Percentiles rank a stretch among this genome's conserved stretches.
Conservation (phyloP, 2,329 filamentous ascomycete genomes). For the Trichophyton mentagrophytes region DNA sequence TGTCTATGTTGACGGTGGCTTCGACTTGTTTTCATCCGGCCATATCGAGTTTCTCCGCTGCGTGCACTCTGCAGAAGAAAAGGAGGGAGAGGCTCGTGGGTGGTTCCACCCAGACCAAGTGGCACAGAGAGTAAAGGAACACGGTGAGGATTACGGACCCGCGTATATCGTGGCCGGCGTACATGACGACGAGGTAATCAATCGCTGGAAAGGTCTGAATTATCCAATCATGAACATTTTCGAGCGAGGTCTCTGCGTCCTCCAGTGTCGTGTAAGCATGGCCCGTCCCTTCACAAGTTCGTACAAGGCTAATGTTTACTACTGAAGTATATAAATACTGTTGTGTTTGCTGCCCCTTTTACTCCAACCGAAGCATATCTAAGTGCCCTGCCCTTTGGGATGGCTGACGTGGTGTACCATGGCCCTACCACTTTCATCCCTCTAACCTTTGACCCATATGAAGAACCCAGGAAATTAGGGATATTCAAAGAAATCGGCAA, state of each 20-base stretch:
- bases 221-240: constrained; percentile 99
- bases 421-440: constrained; percentile 88
- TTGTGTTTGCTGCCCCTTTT: constrained; percentile 84
- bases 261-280: constrained; percentile 70
- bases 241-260: constrained; percentile 84
- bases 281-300: constrained; percentile 1
- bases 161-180: constrained; percentile 86
- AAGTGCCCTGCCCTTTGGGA: constrained; percentile 56
- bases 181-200: constrained; percentile 90
- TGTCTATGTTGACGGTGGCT: constrained; percentile 92
- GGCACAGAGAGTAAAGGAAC: constrained; percentile 48
- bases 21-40: constrained; percentile 90
- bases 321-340: constrained; percentile 64
- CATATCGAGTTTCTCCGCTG: constrained; percentile 87
- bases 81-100: constrained; percentile 51
- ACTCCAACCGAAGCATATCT: constrained; percentile 71
- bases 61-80: constrained; percentile 62
- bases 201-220: constrained; percentile 91
- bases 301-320: constrained; percentile 6
- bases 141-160: constrained; percentile 62
- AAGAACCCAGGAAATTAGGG: constrained; percentile 63
- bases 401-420: constrained; percentile 76
- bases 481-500: constrained; percentile 68
- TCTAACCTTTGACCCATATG: constrained; percentile 65
- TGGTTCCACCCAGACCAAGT: constrained; percentile 60